Conservation (phyloP, 2,329 filamentous ascomycete genomes). For the Sarocladium strictum region DNA sequence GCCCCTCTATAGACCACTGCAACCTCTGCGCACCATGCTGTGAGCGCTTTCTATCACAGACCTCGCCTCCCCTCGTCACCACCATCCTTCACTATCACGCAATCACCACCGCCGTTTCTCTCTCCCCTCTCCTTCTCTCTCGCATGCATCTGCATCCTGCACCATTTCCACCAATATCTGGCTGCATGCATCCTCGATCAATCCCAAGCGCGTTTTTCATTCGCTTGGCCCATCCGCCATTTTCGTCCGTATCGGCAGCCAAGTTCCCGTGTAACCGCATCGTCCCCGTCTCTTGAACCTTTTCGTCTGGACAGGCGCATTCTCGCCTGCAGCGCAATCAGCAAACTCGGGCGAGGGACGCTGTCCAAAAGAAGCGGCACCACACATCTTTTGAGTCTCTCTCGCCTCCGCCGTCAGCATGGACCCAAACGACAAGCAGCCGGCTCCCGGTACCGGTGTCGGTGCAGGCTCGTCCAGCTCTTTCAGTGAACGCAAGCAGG, state of each 20-base stretch:
- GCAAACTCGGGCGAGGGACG: background rate
- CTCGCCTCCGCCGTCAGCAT: slow-evolving; percentile 11
- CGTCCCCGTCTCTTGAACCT: background rate
- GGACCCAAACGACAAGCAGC: slow-evolving; percentile 15
- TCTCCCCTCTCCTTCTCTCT: background rate
- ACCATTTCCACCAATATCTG: background rate
- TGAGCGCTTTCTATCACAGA: too few relatives aligned
- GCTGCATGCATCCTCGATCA: background rate
- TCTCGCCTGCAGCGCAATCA: background rate
- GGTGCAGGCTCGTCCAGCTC: slow-evolving; percentile 47
- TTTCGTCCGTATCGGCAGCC: background rate
- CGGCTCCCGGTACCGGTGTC: background rate
- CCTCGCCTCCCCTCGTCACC: background rate
- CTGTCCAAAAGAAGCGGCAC: background rate
- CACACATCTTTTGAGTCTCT: background rate
- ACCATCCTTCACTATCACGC: background rate
- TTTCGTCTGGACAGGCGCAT: background rate
- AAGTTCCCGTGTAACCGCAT: background rate
- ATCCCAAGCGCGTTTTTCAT: too few relatives aligned
- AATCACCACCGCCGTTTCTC: background rate
- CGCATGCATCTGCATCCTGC: background rate
- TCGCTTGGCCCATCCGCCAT: background rate
- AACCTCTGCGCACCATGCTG: background rate
- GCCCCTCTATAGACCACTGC: background rate
- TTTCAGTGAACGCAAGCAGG: slow-evolving; percentile 37